These are phyloP conservation scores for Tetrahymena thermophila DNA, from an alignment of 73 alveolate species.

Conservation along the genomic window DNA sequence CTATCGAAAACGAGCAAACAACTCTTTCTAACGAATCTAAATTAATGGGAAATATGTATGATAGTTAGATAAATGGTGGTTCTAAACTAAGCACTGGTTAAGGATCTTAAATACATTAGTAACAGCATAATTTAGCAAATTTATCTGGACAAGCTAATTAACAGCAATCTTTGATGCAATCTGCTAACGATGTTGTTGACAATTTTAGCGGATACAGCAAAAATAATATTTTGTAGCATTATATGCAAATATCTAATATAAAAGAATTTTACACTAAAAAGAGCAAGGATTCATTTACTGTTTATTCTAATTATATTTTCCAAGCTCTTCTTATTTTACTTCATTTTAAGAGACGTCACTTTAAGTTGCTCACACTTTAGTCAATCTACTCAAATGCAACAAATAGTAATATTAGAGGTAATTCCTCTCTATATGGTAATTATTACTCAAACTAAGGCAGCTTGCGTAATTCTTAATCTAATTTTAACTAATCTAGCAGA, in stretches of 20 bases:
- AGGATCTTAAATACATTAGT: background rate
- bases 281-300: background rate
- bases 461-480: background rate
- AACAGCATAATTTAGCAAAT: background rate
- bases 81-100: background rate
- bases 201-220: background rate
- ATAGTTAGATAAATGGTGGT: background rate
- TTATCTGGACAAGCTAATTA: background rate
- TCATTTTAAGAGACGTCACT: background rate
- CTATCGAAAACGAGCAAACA: background rate
- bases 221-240: background rate
- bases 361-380: background rate
- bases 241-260: background rate
- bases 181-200: background rate
- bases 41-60: background rate
- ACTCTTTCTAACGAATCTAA: background rate
- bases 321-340: background rate
- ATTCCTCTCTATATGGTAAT: background rate
- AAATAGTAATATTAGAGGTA: background rate
- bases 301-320: background rate
- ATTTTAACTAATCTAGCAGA: background rate
- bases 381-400: background rate
- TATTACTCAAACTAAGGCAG: background rate
- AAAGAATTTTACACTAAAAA: background rate
- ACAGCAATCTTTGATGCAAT: background rate